Evolutionary conservation across 148 eudicot species (phyloP).

Genomic region (Rhododendron vialii): DNA sequence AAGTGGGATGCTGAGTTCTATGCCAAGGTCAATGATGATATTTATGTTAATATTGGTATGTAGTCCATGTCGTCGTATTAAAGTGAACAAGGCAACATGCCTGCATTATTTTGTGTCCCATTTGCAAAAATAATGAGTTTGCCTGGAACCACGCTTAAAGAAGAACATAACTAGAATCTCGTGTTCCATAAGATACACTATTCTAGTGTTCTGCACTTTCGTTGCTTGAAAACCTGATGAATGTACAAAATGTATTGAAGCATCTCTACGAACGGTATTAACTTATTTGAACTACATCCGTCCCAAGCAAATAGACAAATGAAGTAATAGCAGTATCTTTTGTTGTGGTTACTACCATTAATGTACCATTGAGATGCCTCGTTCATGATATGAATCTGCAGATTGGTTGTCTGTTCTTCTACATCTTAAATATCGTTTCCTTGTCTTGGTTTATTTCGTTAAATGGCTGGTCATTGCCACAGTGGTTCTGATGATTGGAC

Average conservation of each 20-base stretch:
- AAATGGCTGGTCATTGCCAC: background rate
- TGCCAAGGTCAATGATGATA: constrained; percentile 85
- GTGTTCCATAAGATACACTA: background rate
- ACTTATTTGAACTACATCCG: background rate
- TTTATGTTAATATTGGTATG: constrained; percentile 69
- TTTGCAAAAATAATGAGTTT: background rate
- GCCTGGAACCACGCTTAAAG: background rate
- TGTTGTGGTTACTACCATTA: constrained; percentile 1
- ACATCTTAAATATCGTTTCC: background rate
- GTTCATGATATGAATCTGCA: background rate
- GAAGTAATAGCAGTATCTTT: background rate
- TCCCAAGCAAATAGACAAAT: background rate
- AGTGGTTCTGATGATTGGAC: background rate
- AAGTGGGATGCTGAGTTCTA: constrained; percentile 82
- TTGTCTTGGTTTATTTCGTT: background rate
- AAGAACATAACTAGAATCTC: background rate
- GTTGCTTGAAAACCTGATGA: background rate
- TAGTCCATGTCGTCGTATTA: constrained; percentile 1
- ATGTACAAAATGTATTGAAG: background rate
- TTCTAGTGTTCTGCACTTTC: background rate
- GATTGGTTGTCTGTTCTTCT: background rate
- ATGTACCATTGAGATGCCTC: background rate
- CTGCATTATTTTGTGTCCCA: background rate
- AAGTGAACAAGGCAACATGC: background rate
- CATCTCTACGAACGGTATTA: background rate